Conservation (phyloP, 805 yeast species). For the Saccharomycopsis olivae region DNA sequence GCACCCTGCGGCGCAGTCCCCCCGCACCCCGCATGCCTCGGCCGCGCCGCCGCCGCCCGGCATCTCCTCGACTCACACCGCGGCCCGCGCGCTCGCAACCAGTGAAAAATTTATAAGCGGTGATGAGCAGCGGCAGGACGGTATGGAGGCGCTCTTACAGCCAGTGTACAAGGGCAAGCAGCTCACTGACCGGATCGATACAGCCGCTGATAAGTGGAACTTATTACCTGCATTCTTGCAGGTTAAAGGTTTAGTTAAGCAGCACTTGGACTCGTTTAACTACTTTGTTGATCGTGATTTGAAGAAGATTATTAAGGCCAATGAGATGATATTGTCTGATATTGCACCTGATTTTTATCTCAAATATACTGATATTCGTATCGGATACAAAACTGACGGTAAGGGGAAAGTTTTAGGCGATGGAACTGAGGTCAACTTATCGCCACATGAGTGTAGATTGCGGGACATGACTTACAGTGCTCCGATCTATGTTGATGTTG, state of each 20-base stretch:
- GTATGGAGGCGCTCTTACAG: too few relatives aligned
- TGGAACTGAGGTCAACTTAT: constrained; percentile 48
- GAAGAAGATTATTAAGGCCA: constrained; percentile 86
- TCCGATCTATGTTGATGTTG: constrained; percentile 93
- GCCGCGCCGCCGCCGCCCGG: too few relatives aligned
- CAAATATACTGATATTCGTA: constrained; percentile 86
- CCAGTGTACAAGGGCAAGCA: constrained; percentile 81
- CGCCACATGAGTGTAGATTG: constrained; percentile 93
- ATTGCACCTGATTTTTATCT: constrained; percentile 96
- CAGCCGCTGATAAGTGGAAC: constrained; percentile 96
- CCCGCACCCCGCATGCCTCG: too few relatives aligned
- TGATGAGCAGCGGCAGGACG: too few relatives aligned
- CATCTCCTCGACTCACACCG: too few relatives aligned
- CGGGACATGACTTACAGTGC: constrained; percentile 93
- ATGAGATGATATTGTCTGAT: constrained; percentile 79
- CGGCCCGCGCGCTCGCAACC: too few relatives aligned
- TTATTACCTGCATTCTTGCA: constrained; percentile 89
- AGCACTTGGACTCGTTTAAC: constrained; percentile 96
- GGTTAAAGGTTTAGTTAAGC: constrained; percentile 93
- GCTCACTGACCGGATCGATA: constrained; percentile 76
- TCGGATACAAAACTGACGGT: constrained; percentile 47
- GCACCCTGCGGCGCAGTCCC: too few relatives aligned
- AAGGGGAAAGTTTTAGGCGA: constrained; percentile 1
- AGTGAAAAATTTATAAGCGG: too few relatives aligned
- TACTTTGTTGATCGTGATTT: constrained; percentile 90